Base-by-base conservation (phyloP, 805 yeast genomes). In the Candida golubevii region DNA sequence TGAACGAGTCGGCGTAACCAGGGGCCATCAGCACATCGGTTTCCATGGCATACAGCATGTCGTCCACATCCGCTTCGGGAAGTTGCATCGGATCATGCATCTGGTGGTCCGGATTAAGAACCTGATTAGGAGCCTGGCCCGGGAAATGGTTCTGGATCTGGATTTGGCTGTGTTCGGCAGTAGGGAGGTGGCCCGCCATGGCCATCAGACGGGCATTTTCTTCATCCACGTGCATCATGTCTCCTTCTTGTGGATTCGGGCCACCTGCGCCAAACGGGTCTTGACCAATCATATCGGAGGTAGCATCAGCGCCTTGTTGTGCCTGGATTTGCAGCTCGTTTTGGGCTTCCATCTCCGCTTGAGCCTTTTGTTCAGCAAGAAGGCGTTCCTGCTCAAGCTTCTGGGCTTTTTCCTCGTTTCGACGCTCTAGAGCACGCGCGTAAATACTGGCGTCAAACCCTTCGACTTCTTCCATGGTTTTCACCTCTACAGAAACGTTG, bases 361-460 rank as follows among this genome's bases (percentile, higher is more conserved):
- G 28, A 30, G 23, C 28, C 38, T 44, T 33, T 18, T 42, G 39
- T 33, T 44, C 45, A 11, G 18, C 35, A 23, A 33, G 39, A 13
- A 34, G 28, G 9, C 32, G 34, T 29, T 38, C 40, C 12, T 30
- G n/a, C 33, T 44, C 37, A n/a, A 41, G 5, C 14, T 40, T 42
- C 42, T 35, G 35, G 26, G 43, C 44, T 13, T 45, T 53, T 30
- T 52, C 56, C 14, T 48, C 44, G 1, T 35, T 32, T 15, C 49
- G 34, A 30, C 51, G 50, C 33, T 48, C 49, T 2, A 42, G 48
- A 13, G 55, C 55, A 8, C 38, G 42, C 23, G 37, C 44, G 30
- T 51, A 54, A 8, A 50, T 48, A 4, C 48, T 30, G 12, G 40
- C 35, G 33, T 54, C 57, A 32, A 54, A 54, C 11, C 51, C 53